Percentiles rank a stretch among this genome's conserved stretches.
phyloP scores from a whole-genome alignment of 192 early-diverging fungal species.

The Pilaira anomala region DNA sequence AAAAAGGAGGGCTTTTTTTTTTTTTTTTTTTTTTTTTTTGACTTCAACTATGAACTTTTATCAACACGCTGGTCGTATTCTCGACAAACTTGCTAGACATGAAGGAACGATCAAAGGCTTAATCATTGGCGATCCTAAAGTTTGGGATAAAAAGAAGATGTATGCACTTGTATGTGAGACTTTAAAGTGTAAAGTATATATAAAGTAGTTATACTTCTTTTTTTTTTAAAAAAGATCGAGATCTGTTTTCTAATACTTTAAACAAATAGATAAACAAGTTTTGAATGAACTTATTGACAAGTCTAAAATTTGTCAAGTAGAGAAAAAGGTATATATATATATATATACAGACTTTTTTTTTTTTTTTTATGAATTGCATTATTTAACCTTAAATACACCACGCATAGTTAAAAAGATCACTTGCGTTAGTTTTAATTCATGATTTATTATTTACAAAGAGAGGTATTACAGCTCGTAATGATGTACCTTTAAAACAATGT shows the following conservation, averaged over 20 bases:
- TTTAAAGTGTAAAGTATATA: conserved; percentile 72
- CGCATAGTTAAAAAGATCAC: conserved; percentile 22
- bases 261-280: conserved; percentile 44
- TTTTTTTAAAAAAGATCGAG: not conserved
- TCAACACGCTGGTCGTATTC: conserved; percentile 70
- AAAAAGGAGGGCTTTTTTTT: too few relatives aligned
- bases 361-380: too few relatives aligned
- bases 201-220: too few relatives aligned
- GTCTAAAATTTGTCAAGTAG: conserved; percentile 43
- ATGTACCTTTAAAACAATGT: conserved; percentile 58
- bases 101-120: conserved; percentile 79
- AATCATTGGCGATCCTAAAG: conserved; percentile 60
- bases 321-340: conserved; percentile 45
- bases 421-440: conserved; percentile 66
- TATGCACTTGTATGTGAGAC: conserved; percentile 93
- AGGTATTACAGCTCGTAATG: conserved; percentile 61
- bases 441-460: conserved; percentile 79
- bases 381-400: not conserved
- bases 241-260: not conserved
- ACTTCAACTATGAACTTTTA: conserved; percentile 60
- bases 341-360: not conserved
- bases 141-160: conserved; percentile 79
- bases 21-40: not conserved
- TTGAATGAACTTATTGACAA: conserved; percentile 49
- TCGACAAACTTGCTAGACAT: conserved; percentile 65